Percentiles rank a stretch among this genome's conserved stretches.
phyloP scores from a whole-genome alignment of 306 rosid species.

The Clitoria ternatea region DNA sequence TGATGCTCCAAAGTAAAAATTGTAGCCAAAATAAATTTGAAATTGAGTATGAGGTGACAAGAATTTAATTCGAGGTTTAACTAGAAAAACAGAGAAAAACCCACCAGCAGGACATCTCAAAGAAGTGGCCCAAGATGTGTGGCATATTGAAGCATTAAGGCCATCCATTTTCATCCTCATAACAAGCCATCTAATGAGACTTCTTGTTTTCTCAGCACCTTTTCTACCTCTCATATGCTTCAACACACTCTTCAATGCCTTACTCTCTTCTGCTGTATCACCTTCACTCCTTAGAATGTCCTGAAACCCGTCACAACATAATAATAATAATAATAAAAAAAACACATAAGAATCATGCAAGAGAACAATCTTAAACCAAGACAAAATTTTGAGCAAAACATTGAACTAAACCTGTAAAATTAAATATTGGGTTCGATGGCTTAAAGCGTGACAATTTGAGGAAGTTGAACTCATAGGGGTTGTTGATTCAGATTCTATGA shows the following conservation, averaged over 20 bases:
- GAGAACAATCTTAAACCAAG: background rate
- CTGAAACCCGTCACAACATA: slow-evolving; percentile 20
- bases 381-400: background rate
- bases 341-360: background rate
- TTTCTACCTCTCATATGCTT: slow-evolving; percentile 40
- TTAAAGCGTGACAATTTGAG: slow-evolving; percentile 29
- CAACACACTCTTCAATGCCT: slow-evolving; percentile 38
- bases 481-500: slow-evolving; percentile 59
- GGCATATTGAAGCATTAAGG: slow-evolving; percentile 53
- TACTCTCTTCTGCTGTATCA: slow-evolving; percentile 31
- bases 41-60: background rate
- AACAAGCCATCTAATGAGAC: slow-evolving; percentile 47
- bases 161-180: slow-evolving; percentile 51
- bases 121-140: slow-evolving; percentile 62
- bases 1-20: background rate
- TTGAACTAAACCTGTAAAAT: slow-evolving; percentile 45
- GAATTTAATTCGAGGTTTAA: background rate
- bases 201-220: slow-evolving; percentile 28
- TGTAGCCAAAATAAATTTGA: background rate
- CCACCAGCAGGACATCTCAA: slow-evolving; percentile 66
- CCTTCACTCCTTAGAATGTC: slow-evolving; percentile 48
- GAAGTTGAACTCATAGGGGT: slow-evolving; percentile 31
- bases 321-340: too few relatives aligned
- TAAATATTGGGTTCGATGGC: slow-evolving; percentile 33
- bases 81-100: slow-evolving; percentile 2